phyloP scores from a whole-genome alignment of 768 basidiomycete species.

The Mycena epipterygia region DNA sequence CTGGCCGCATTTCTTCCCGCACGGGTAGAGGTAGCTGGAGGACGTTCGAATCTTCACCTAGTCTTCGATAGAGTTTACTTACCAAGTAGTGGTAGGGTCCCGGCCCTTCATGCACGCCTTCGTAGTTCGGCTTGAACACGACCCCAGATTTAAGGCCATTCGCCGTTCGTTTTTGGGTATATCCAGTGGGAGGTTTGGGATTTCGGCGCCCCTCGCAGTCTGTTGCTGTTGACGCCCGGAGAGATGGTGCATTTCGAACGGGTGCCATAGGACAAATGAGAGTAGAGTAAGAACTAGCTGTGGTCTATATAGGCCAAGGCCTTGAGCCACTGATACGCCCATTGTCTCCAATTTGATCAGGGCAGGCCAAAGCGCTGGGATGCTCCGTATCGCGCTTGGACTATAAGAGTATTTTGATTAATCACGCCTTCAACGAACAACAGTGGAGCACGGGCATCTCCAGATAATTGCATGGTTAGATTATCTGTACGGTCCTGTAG shows the following conservation, averaged over 20 bases:
- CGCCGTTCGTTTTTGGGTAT: conserved; percentile 6
- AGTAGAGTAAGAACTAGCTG: neutral
- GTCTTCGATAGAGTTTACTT: neutral
- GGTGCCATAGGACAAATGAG: conserved; percentile 11
- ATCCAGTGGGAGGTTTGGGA: conserved; percentile 2
- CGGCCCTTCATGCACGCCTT: conserved; percentile 3
- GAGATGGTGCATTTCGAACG: neutral
- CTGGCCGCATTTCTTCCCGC: conserved; percentile 38
- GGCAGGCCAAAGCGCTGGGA: neutral
- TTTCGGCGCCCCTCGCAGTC: neutral
- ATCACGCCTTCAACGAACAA: too few relatives aligned
- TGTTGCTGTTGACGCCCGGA: neutral
- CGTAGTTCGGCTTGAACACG: neutral
- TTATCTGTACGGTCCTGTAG: too few relatives aligned
- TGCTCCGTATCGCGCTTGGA: neutral
- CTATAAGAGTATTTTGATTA: neutral
- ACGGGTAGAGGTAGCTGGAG: conserved; percentile 21
- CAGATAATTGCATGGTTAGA: too few relatives aligned
- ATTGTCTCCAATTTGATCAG: conserved; percentile 6
- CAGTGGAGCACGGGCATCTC: too few relatives aligned
- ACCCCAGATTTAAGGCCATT: neutral
- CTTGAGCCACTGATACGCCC: neutral
- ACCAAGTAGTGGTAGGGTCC: conserved; percentile 4
- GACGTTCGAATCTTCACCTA: conserved; percentile 7
- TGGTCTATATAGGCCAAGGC: neutral